Evolutionary conservation across 768 basidiomycete genomes (phyloP).

Genomic region (Lanmaoa pseudosensibilis): DNA sequence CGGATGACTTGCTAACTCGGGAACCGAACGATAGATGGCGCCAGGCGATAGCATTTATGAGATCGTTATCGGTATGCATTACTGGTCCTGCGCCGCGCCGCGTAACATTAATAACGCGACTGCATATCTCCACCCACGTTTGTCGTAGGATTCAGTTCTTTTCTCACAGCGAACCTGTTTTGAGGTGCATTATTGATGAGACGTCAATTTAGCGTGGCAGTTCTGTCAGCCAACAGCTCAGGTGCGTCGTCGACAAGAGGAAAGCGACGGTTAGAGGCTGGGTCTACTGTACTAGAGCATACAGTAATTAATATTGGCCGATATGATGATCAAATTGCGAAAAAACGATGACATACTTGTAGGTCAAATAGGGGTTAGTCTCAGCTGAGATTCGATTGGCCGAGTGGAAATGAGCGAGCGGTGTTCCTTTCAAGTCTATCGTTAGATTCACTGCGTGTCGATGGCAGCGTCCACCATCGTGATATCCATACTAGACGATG

Average conservation of each 20-base stretch:
- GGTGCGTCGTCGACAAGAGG: background rate
- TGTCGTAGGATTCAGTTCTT: slow-evolving; percentile 5
- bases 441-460: background rate
- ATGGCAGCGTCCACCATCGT: background rate
- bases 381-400: background rate
- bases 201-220: slow-evolving; percentile 6
- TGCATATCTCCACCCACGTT: slow-evolving; percentile 15
- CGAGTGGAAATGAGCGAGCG: background rate
- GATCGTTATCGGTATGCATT: background rate
- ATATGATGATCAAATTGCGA: background rate
- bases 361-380: background rate
- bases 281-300: background rate
- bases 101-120: background rate
- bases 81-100: no score
- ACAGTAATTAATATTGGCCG: background rate
- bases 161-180: slow-evolving; percentile 7
- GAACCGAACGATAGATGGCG: slow-evolving; percentile 3
- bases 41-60: slow-evolving; percentile 4
- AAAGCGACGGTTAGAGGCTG: background rate
- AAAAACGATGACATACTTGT: background rate
- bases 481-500: background rate
- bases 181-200: background rate
- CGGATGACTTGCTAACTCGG: background rate
- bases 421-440: background rate
- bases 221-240: background rate